A percentile compares a stretch with the other conserved stretches of the same genome.
These are phyloP conservation scores for Glarea lozoyensis DNA, from an alignment of 495 filamentous ascomycete genomes.

Conservation along the genomic window DNA sequence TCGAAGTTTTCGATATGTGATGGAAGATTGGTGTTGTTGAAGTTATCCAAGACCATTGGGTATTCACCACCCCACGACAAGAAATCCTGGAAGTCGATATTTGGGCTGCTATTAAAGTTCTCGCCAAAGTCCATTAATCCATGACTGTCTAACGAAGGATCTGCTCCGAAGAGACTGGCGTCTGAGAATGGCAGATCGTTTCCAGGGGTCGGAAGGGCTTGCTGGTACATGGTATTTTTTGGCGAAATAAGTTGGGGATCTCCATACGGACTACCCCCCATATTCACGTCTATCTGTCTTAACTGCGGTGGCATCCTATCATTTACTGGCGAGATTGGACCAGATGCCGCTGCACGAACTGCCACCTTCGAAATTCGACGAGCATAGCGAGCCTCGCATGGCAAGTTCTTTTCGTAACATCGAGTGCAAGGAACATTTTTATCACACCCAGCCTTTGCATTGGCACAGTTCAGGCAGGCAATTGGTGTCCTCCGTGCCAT, in stretches of 20 bases:
- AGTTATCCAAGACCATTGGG: constrained; percentile 1
- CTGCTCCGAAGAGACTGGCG: not conserved
- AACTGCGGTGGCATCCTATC: not conserved
- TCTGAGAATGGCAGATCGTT: not conserved
- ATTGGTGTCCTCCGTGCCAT: constrained; percentile 37
- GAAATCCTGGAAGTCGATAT: constrained; percentile 27
- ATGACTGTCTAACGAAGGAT: constrained; percentile 3
- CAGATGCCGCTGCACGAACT: not conserved
- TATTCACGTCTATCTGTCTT: not conserved
- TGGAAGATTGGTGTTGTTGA: constrained; percentile 8
- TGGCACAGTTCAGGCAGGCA: constrained; percentile 50
- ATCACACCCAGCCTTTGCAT: constrained; percentile 59
- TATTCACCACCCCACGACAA: not conserved
- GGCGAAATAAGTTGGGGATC: not conserved
- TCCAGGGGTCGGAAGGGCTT: not conserved
- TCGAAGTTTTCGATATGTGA: constrained; percentile 11
- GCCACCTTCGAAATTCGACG: constrained; percentile 42
- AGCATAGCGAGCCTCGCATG: constrained; percentile 46
- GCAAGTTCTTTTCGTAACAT: constrained; percentile 47
- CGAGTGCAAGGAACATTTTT: constrained; percentile 53
- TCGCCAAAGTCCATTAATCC: constrained; percentile 8
- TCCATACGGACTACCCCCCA: not conserved
- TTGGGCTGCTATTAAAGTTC: constrained; percentile 5
- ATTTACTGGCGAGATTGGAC: not conserved
- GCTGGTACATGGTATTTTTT: not conserved